Conservation (phyloP, 2,329 filamentous ascomycete species). For the Phialophora macrospora region DNA sequence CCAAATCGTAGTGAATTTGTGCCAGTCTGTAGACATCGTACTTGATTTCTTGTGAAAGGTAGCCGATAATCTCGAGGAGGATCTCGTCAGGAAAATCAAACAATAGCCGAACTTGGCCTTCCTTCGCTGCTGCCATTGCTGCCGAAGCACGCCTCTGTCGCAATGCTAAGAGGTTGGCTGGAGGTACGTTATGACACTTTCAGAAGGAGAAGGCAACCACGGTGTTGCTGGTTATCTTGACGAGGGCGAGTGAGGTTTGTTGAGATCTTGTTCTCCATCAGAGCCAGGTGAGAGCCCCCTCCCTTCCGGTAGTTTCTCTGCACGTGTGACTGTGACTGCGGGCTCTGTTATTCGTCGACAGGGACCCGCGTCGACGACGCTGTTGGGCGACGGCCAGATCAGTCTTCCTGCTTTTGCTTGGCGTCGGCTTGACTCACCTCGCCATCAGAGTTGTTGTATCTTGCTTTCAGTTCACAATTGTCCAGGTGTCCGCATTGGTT, state of each 20-base stretch:
- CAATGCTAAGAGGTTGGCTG: background rate
- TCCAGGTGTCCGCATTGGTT: background rate
- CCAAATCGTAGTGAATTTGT: background rate
- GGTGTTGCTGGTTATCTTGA: background rate
- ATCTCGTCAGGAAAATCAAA: background rate
- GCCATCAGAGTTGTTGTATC: background rate
- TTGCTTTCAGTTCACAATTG: background rate
- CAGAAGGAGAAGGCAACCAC: background rate
- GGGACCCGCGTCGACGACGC: background rate
- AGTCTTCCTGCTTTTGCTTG: background rate
- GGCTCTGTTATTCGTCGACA: background rate
- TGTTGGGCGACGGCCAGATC: background rate
- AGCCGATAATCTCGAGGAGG: background rate
- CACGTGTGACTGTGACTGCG: background rate
- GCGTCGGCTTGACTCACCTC: background rate
- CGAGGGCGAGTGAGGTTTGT: background rate
- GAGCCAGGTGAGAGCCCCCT: background rate
- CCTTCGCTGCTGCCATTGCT: background rate
- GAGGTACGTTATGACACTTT: background rate
- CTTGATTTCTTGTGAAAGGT: background rate
- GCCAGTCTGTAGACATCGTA: background rate
- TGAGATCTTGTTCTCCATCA: background rate
- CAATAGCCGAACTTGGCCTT: background rate
- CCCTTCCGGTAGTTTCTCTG: background rate
- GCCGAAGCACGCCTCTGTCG: background rate